Conservation (phyloP, 495 filamentous ascomycete species). For the Neurospora tetraspora region DNA sequence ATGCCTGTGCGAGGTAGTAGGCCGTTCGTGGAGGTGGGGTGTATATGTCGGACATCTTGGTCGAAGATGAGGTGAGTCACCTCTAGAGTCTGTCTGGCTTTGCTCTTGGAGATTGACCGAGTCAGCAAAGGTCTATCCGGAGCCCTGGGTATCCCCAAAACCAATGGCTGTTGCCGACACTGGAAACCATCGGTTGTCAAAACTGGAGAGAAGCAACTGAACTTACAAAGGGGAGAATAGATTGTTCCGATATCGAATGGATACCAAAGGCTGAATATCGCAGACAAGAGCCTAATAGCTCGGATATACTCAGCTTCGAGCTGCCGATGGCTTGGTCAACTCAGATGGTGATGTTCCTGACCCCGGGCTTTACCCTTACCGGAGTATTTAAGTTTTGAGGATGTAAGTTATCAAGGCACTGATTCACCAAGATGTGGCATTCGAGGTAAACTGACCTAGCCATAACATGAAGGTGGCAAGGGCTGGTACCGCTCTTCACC, state of each 20-base stretch:
- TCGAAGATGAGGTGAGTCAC: accelerated
- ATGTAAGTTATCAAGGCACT: neutral
- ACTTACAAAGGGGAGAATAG: neutral
- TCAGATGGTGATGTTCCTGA: neutral
- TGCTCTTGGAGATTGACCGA: neutral
- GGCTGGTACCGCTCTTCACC: neutral
- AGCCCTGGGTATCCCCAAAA: no score
- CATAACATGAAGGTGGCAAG: neutral
- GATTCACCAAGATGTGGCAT: neutral
- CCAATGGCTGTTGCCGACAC: neutral
- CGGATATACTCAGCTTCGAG: neutral
- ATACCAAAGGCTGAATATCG: neutral
- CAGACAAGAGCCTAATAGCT: neutral
- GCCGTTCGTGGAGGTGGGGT: neutral
- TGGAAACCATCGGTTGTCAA: neutral
- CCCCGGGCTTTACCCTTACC: neutral
- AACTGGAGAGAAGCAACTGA: neutral
- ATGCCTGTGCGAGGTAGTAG: neutral
- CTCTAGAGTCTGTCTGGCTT: neutral
- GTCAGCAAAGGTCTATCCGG: neutral
- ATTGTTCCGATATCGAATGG: neutral
- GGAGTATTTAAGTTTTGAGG: neutral
- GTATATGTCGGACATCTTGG: neutral
- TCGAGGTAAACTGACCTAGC: neutral
- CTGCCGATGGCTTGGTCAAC: neutral